Base-by-base conservation (phyloP, 2,329 filamentous ascomycete genomes). In the Calonectria pseudoreteaudii region DNA sequence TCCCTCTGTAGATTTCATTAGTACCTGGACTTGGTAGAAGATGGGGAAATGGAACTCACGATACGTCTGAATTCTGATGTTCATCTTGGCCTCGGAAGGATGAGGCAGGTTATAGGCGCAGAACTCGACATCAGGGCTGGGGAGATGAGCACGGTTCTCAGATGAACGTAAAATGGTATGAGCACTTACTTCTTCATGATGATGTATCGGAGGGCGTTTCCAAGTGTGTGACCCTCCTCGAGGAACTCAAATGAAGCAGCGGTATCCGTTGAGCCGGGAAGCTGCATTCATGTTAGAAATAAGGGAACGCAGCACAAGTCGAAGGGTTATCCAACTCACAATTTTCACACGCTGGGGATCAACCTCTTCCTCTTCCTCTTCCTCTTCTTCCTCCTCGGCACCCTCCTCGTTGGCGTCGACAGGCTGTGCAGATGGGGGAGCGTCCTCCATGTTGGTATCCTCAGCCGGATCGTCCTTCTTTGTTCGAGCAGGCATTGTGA, bases 101-200 rank as follows among this genome's bases (percentile, higher is more conserved):
- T 99, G 97, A 36, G 97, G 97, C 75, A 99, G 98, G 10, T 96
- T 95, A 85, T 99, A 99, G 74, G 96, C 97, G 86, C 97, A 98
- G 86, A 99, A 98, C 84, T 99, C 97, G 74, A 99, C 97, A 76
- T 97, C 92, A 36, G 97, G 96, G 84, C 96, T 98, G 77, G 68
- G 68, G 14, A 52, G 30, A n/a, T 70, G 56, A 74, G 77, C 74
- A 60, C 81, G 65, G 5, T 58, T 66, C n/a, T 36, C 10, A 31
- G 3, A 14, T 26, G 23, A 23, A 23, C 4, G n/a, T 10, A n/a
- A 2, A 11, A 23, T 14, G 14, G 3, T 10, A 66, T 14, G n/a
- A 14, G 36, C 60, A 82, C 91, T 77, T 88, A 98, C 96, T 99
- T 99, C 87, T 98, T 98, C 94, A 98, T 98, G 81, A 99, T 97